These are phyloP conservation scores for Penicillium rolfsii DNA, from an alignment of 2,329 filamentous ascomycete genomes.

Conservation along the genomic window DNA sequence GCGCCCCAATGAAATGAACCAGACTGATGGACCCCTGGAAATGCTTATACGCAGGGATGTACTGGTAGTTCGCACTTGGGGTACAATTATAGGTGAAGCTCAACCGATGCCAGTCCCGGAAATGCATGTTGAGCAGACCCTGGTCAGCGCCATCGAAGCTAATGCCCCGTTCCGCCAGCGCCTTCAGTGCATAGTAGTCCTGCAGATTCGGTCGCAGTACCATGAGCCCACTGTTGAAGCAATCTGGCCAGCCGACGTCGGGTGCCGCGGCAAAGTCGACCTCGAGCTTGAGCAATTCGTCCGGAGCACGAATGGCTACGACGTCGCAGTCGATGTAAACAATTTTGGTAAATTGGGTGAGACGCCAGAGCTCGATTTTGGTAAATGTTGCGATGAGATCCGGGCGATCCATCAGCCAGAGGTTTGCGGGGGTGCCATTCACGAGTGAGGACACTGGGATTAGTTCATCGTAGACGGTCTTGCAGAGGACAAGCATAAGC, in stretches of 20 bases:
- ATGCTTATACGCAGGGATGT: conserved; percentile 90
- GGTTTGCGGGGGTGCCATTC: conserved; percentile 77
- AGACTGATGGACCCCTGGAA: conserved; percentile 87
- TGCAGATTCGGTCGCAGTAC: conserved; percentile 82
- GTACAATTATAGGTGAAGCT: conserved; percentile 98
- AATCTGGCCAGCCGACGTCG: conserved; percentile 96
- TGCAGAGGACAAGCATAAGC: conserved; percentile 30
- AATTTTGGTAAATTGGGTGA: conserved; percentile 85
- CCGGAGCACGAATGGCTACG: conserved; percentile 84
- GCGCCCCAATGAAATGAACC: conserved; percentile 89
- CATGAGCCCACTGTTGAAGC: conserved; percentile 99
- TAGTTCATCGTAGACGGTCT: conserved; percentile 86
- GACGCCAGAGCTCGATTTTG: conserved; percentile 93
- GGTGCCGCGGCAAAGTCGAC: conserved; percentile 73
- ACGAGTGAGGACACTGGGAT: conserved; percentile 80
- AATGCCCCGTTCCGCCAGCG: conserved; percentile 81
- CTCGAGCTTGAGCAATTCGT: conserved; percentile 80
- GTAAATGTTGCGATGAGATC: conserved; percentile 94
- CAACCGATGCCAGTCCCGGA: conserved; percentile 80
- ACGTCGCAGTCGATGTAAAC: conserved; percentile 95
- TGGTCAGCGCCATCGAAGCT: conserved; percentile 98
- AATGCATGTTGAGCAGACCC: conserved; percentile 93
- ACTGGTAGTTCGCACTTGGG: conserved; percentile 95
- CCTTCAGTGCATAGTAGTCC: conserved; percentile 82
- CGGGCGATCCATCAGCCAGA: conserved; percentile 86